phyloP scores from a whole-genome alignment of 2,329 filamentous ascomycete genomes.

The Periconia sp. region DNA sequence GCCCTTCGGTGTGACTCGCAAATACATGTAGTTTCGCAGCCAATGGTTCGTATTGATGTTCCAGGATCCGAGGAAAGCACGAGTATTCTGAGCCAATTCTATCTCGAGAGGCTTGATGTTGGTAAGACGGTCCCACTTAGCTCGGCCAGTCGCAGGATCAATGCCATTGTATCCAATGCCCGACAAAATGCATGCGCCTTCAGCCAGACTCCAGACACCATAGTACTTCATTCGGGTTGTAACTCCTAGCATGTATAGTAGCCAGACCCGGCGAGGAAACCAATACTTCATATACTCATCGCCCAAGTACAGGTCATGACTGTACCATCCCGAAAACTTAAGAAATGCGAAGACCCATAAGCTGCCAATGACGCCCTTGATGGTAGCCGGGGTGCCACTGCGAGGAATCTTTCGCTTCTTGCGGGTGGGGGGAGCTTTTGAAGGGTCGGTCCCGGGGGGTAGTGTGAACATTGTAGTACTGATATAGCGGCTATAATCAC shows the following conservation, averaged over 20 bases:
- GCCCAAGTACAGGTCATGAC: conserved; percentile 66
- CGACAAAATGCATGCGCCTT: conserved; percentile 91
- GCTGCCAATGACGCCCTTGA: conserved; percentile 76
- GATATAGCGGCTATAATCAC: conserved; percentile 90
- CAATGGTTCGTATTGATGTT: conserved; percentile 99
- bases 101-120: conserved; percentile 89
- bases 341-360: conserved; percentile 82
- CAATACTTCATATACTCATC: conserved; percentile 70
- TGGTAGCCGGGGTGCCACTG: conserved; percentile 81
- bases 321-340: conserved; percentile 72
- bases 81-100: conserved; percentile 91
- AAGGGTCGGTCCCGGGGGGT: conserved; percentile 78
- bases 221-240: conserved; percentile 92
- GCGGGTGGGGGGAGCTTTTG: conserved; percentile 82
- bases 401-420: conserved; percentile 92
- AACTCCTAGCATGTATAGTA: conserved; percentile 83
- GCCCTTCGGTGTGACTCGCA: conserved; percentile 91
- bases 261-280: conserved; percentile 75
- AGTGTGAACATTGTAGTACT: conserved; percentile 94
- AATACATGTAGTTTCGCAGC: conserved; percentile 94
- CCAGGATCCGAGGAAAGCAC: conserved; percentile 89
- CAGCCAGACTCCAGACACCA: conserved; percentile 90
- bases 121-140: conserved; percentile 86
- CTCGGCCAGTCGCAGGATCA: conserved; percentile 81
- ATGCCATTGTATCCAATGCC: conserved; percentile 95